Percentiles rank a stretch among this genome's conserved stretches.
These are phyloP conservation scores for Macrolepiota dolichaula DNA, from an alignment of 768 basidiomycete genomes.

Conservation along the genomic window DNA sequence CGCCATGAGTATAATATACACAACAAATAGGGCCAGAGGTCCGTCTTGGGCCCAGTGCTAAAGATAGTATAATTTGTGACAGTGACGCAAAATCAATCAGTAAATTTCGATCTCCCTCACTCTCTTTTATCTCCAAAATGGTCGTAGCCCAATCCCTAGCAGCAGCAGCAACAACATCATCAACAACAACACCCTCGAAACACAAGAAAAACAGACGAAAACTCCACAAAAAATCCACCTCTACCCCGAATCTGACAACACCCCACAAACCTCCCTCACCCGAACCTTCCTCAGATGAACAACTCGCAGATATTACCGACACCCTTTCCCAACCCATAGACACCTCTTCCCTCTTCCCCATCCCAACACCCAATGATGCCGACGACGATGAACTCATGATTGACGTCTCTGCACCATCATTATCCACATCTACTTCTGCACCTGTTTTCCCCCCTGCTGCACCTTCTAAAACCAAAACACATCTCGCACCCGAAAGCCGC, in stretches of 20 bases:
- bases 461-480: conserved; percentile 43
- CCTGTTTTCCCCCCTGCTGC: conserved; percentile 72
- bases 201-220: conserved; percentile 40
- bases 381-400: conserved; percentile 32
- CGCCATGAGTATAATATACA: no score
- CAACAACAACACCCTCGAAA: conserved; percentile 16
- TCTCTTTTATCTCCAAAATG: conserved; percentile 25
- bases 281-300: conserved; percentile 17
- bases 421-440: conserved; percentile 44
- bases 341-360: conserved; percentile 11
- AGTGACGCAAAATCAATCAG: conserved; percentile 6
- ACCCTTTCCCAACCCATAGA: conserved; percentile 16
- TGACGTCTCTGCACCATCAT: conserved; percentile 28
- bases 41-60: no score
- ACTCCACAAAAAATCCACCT: conserved; percentile 30
- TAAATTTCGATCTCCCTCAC: conserved; percentile 1
- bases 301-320: conserved; percentile 20
- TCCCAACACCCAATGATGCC: conserved; percentile 6
- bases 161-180: conserved; percentile 13
- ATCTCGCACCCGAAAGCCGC: conserved; percentile 80
- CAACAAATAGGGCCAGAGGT: no score
- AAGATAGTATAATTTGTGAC: conserved; percentile 6
- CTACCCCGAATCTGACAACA: conserved; percentile 13
- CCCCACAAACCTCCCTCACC: conserved; percentile 16
- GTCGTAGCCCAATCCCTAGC: conserved; percentile 35